Percentiles rank a stretch among this genome's conserved stretches.
These are phyloP conservation scores for Saccharomycopsis schoenii DNA, from an alignment of 805 yeast species.

Conservation along the genomic window DNA sequence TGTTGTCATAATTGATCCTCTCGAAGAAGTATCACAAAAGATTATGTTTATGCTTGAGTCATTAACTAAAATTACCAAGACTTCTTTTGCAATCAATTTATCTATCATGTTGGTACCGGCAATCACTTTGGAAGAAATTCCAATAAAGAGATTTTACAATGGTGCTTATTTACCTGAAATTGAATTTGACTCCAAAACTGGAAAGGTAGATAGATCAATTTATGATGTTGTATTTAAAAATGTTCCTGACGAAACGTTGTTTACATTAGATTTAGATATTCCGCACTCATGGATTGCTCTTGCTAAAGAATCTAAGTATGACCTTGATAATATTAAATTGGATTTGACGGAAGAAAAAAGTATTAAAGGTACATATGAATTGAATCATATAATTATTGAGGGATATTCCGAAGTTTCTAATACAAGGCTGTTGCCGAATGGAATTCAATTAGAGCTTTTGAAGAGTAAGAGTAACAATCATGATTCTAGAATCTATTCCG, in stretches of 20 bases:
- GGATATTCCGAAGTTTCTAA: conserved; percentile 47
- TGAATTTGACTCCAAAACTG: conserved; percentile 22
- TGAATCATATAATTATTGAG: conserved; percentile 54
- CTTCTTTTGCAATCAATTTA: conserved; percentile 35
- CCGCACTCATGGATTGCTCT: conserved; percentile 63
- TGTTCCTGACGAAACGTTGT: conserved; percentile 44
- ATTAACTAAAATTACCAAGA: conserved; percentile 30
- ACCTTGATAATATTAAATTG: conserved; percentile 51
- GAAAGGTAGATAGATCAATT: conserved; percentile 16
- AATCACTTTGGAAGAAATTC: conserved; percentile 27
- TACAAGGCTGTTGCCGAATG: conserved; percentile 32
- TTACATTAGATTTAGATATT: conserved; percentile 46
- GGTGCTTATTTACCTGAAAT: conserved; percentile 32
- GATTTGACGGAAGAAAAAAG: conserved; percentile 28
- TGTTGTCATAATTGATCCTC: conserved; percentile 59
- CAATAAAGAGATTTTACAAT: conserved; percentile 51
- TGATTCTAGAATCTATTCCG: conserved; percentile 26
- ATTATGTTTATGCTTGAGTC: conserved; percentile 38
- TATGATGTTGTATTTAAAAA: conserved; percentile 30
- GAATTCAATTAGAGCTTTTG: conserved; percentile 33
- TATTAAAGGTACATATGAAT: conserved; percentile 37
- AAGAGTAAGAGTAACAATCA: neutral
- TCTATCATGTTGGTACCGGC: conserved; percentile 53
- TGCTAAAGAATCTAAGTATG: conserved; percentile 41
- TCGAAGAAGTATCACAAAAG: conserved; percentile 58